Evolutionary conservation across 1,139 yeast species (phyloP), one percentile per base, ranked within the genome.

Genomic region (Candida neerlandica): DNA sequence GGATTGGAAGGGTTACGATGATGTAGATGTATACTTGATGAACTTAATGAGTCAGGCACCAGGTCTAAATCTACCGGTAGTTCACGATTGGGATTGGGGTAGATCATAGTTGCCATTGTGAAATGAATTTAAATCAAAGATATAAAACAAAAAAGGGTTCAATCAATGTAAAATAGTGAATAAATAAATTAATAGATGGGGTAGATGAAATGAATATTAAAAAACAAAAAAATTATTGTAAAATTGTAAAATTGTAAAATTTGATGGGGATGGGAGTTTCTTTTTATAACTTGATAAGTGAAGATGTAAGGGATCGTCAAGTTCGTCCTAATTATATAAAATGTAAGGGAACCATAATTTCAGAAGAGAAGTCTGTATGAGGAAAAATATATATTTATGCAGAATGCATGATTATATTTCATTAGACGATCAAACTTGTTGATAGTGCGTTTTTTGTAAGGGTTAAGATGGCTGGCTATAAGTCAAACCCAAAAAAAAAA

Each of bases 1-100:
- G 68, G 68, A 44, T 64, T 61, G 2, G 64, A 58, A 4, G 51
- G 47, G 51, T 50, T 60, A 43, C 49, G 51, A 53, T 59, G 39
- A 47, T 45, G 46, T 34, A 40, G 41, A 33, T 32, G 15, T 4
- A 39, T 18, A 19, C 32, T 38, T 12, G 19, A 11, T 26, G 32
- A 12, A 12, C 30, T 18, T 23, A 37, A 12, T 21, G 41, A 11
- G n/a, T 37, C 41, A 5, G 41, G 6, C 5, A 37, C 27, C 21
- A 37, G 21, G 11, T 27, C 15, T 21, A 27, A 29, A 21, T n/a
- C 21, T n/a, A 37, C 12, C 14, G 41, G 9, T 37, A 37, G 41
- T 21, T 21, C 41, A 1, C 15, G 26, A 5, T 32, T n/a, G 2
- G 38, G 7, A n/a, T n/a, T n/a, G 6, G 40, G 40, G 12, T 35